These are phyloP conservation scores for Diplodia intermedia DNA, from an alignment of 2,329 filamentous ascomycete genomes.

Conservation along the genomic window DNA sequence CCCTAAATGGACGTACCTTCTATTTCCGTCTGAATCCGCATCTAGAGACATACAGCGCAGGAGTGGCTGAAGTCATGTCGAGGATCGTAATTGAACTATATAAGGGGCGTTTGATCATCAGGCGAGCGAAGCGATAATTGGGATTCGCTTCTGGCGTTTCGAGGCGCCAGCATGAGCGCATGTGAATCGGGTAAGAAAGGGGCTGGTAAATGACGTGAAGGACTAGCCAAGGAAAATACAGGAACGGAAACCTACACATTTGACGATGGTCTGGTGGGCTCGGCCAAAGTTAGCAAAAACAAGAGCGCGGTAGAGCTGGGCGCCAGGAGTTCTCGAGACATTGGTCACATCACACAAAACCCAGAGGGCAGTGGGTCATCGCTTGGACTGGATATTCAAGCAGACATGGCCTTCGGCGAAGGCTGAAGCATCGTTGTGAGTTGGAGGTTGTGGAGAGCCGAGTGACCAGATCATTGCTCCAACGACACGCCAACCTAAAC, in stretches of 20 bases:
- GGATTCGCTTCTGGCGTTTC: slow-evolving; percentile 25
- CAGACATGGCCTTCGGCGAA: slow-evolving; percentile 15
- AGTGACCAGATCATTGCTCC: slow-evolving; percentile 31
- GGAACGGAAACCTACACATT: slow-evolving; percentile 18
- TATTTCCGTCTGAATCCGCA: neutral
- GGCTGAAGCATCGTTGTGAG: slow-evolving; percentile 22
- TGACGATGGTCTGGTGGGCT: neutral
- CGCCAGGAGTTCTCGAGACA: slow-evolving; percentile 4
- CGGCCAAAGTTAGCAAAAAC: neutral
- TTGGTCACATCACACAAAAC: slow-evolving; percentile 27
- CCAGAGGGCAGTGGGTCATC: slow-evolving; percentile 25
- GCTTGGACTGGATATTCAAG: slow-evolving; percentile 27
- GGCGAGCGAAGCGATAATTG: slow-evolving; percentile 27
- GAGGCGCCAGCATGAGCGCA: slow-evolving; percentile 17
- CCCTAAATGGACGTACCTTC: neutral
- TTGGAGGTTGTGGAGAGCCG: slow-evolving; percentile 20
- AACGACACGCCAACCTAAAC: slow-evolving; percentile 25
- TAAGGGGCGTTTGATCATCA: slow-evolving; percentile 30
- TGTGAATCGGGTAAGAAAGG: slow-evolving; percentile 22
- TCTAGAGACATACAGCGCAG: neutral
- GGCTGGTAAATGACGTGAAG: neutral
- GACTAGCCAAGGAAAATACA: slow-evolving; percentile 3
- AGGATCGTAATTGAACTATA: slow-evolving; percentile 20
- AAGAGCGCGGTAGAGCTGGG: neutral
- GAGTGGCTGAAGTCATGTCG: neutral